Base-by-base conservation (phyloP, 768 basidiomycete genomes). In the Auricularia sp. region DNA sequence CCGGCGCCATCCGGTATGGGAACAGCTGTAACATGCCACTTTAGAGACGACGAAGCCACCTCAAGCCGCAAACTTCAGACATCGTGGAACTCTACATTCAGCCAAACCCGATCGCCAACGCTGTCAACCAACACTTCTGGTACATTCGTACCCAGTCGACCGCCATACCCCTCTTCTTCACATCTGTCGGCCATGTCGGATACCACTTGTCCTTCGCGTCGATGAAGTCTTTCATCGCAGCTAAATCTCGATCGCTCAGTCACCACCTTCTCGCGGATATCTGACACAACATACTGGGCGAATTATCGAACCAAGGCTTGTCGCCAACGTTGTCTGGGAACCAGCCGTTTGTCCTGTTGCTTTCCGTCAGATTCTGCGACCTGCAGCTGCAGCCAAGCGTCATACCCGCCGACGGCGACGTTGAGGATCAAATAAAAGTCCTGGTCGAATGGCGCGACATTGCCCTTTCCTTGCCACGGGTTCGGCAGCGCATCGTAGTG, bases 391-490 rank as follows among this genome's bases (percentile, higher is more conserved):
- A 6, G 5, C 6, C 47, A 18, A 51, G 18, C 11, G 7, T 12
- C 47, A 6, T 51, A 51, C 47, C 74, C 74, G 23, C 78, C 78
- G 10, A 77, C 75, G 6, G 72, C 77, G 1, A 77, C 69, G 35
- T 73, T 70, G 67, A 79, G 67, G 53, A 73, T 72, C 2, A 79
- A 71, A 66, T 68, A 60, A 33, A 16, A 59, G 8, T 6, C 56
- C 43, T 77, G 74, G 67, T 79, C 77, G 66, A 79, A 79, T 3
- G 77, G 77, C 18, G 77, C 77, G 1, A 67, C 67, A 62, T 77
- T 76, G 53, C 72, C 29, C 16, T 83, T 84, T 47, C 54, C 63
- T 14, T 69, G 36, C 76, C 76, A 77, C 7, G 75, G 75, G 67
- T 76, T 66, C 44, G 61, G 34, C 29, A 68, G 66, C 47, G 44